Base-by-base conservation (phyloP, 2,329 filamentous ascomycete species). In the Alternaria brassicicola region DNA sequence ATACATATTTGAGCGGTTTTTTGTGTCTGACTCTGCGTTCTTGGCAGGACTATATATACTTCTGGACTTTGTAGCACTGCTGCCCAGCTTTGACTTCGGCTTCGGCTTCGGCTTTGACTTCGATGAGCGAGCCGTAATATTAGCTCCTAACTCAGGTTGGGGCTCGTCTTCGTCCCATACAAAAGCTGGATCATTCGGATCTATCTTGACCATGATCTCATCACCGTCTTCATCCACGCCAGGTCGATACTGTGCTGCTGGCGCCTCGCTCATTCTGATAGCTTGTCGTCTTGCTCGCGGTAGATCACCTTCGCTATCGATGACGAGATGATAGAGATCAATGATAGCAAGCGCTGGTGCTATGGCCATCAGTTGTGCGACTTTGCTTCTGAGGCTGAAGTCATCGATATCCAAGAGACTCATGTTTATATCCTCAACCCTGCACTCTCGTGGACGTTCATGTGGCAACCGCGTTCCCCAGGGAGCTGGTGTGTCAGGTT, bases 301-400 rank as follows among this genome's bases (percentile, higher is more conserved):
- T 19, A 64, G 41, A 9, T 47, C 28, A 0, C 62, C 66, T 10
- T 59, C 49, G 7, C 21, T 56, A 8, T 68, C 63, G 6, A 62
- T 21, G 6, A 70, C 47, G 5, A 72, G 52, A 21, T 65, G 33
- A 38, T 67, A 62, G 3, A 70, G 28, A 8, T 69, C 58, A 2
- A 52, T 33, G 3, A 70, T 50, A 1, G 64, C 61, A 10, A 71
- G 15, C 2, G 28, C 42, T 0, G 68, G 68, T 26, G 63, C 65
- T 7, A 68, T 51, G 3, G 57, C 64, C 63, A 68, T 65, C 7
- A 69, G 42, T 2, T 65, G 48, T 0, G 65, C 63, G 6, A 68
- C 65, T 15, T 67, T 64, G 7, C 47, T 54, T 4, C 69, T 56
- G 3, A 57, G 3, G 3, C 36, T 12, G 21, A 61, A 62, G 25